phyloP scores from a whole-genome alignment of 768 basidiomycete species.

The Lanmaoa rubissima region DNA sequence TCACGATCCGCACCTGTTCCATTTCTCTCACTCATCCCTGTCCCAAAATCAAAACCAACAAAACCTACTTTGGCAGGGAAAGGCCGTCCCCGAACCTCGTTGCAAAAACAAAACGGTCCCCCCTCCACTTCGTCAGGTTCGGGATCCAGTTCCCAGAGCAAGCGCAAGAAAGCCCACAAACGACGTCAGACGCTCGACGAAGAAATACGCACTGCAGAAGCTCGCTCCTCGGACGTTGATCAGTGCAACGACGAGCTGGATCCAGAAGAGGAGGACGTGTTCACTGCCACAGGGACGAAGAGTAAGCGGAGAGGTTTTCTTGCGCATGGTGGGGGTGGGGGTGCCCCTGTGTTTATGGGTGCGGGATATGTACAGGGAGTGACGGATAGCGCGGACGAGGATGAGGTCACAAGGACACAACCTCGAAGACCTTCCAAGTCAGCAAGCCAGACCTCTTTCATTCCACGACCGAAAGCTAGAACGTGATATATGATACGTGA shows the following conservation, averaged over 20 bases:
- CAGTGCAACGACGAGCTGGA: conserved; percentile 39
- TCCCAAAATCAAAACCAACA: conserved; percentile 7
- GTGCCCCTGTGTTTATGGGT: conserved; percentile 68
- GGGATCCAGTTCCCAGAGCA: conserved; percentile 15
- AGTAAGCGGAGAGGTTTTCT: conserved; percentile 60
- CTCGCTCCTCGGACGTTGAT: conserved; percentile 30
- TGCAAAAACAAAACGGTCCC: conserved; percentile 1
- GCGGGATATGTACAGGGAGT: conserved; percentile 64
- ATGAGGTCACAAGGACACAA: neutral
- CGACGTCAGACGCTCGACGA: conserved; percentile 64
- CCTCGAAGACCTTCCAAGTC: conserved; percentile 9
- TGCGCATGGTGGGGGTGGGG: conserved; percentile 73
- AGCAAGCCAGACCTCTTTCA: conserved; percentile 17
- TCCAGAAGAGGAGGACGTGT: conserved; percentile 41
- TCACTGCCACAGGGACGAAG: conserved; percentile 54
- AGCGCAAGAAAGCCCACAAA: conserved; percentile 21
- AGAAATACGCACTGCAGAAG: conserved; percentile 53
- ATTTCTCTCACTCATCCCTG: conserved; percentile 26
- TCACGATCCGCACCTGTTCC: conserved; percentile 12
- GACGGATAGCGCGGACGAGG: conserved; percentile 25
- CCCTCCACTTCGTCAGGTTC: conserved; percentile 4
- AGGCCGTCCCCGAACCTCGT: conserved; percentile 14
- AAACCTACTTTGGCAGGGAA: conserved; percentile 16
- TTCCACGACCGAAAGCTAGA: conserved; percentile 25
- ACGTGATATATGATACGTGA: conserved; percentile 17